Percentiles rank a stretch among this genome's conserved stretches.
Evolutionary conservation across 2,329 filamentous ascomycete genomes (phyloP).

Genomic region (Parafenestella ontariensis): DNA sequence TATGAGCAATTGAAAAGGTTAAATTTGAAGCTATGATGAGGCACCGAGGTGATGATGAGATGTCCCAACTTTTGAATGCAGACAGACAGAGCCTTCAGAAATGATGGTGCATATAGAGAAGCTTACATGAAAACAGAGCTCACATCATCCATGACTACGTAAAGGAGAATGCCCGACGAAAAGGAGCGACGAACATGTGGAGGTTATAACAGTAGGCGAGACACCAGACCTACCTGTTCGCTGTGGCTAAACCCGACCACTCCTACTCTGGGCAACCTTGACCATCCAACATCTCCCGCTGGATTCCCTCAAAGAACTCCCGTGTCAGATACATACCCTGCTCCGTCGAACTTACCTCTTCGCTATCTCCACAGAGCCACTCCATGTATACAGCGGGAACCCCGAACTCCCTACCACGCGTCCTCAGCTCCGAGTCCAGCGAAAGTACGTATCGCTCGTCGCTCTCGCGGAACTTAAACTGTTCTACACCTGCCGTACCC

Average conservation of each 20-base stretch:
- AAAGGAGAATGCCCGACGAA: background rate
- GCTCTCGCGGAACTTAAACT: constrained; percentile 19
- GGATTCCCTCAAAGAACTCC: constrained; percentile 17
- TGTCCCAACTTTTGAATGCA: too few relatives aligned
- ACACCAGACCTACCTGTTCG: background rate
- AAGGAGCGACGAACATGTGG: too few relatives aligned
- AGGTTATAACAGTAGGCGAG: background rate
- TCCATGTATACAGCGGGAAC: constrained; percentile 23
- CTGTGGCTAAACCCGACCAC: background rate
- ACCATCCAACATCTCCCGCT: background rate
- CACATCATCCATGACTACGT: background rate
- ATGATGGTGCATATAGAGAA: too few relatives aligned
- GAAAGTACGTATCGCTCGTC: constrained; percentile 26
- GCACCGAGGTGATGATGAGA: background rate
- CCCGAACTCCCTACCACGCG: constrained; percentile 13
- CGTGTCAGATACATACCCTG: constrained; percentile 22
- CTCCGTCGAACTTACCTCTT: constrained; percentile 14
- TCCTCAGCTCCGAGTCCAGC: constrained; percentile 13
- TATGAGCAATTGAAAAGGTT: too few relatives aligned
- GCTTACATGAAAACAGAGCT: background rate
- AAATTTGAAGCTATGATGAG: background rate
- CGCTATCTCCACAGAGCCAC: constrained; percentile 31
- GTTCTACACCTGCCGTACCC: constrained; percentile 4
- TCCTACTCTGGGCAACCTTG: background rate
- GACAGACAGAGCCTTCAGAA: too few relatives aligned